Percentiles rank a stretch among this genome's conserved stretches.
Conservation (phyloP, 805 yeast genomes). For the Suhomyces xylopsoci region DNA sequence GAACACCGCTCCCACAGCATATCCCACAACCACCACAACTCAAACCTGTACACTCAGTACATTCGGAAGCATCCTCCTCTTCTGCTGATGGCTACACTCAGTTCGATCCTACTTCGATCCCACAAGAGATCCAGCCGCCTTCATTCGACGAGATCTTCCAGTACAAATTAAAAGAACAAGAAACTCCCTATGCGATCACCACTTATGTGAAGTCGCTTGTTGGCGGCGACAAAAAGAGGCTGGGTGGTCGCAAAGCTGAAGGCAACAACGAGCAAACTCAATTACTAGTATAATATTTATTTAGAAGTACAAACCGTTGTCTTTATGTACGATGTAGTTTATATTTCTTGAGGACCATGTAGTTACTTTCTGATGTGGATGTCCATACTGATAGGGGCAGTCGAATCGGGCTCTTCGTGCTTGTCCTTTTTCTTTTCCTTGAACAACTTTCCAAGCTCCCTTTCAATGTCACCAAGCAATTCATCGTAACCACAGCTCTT, state of each 20-base stretch:
- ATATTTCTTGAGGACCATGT: no score
- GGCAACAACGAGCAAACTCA: slow-evolving; percentile 1
- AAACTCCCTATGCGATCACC: slow-evolving; percentile 7
- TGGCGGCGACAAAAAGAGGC: not conserved
- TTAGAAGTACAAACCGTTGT: not conserved
- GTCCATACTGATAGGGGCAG: slow-evolving; percentile 23
- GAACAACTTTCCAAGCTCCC: slow-evolving; percentile 57
- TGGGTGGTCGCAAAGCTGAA: not conserved
- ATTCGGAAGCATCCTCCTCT: slow-evolving; percentile 18
- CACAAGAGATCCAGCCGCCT: slow-evolving; percentile 38
- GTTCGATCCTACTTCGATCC: slow-evolving; percentile 9
- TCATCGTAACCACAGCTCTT: slow-evolving; percentile 62
- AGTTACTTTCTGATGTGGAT: slow-evolving; percentile 18
- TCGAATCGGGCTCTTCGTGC: slow-evolving; percentile 4
- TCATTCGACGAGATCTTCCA: slow-evolving; percentile 23
- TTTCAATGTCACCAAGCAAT: slow-evolving; percentile 60
- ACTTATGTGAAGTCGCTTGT: not conserved
- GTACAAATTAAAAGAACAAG: slow-evolving; percentile 20
- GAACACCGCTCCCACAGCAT: slow-evolving; percentile 19
- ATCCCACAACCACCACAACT: slow-evolving; percentile 4
- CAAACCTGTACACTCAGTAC: slow-evolving; percentile 16
- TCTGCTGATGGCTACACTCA: slow-evolving; percentile 2
- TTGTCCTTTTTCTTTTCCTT: slow-evolving; percentile 25
- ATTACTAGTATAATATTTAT: not conserved
- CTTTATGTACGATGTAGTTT: not conserved